Evolutionary conservation across 331 rosid species (phyloP).

Genomic region (Pyrus hybrid): DNA sequence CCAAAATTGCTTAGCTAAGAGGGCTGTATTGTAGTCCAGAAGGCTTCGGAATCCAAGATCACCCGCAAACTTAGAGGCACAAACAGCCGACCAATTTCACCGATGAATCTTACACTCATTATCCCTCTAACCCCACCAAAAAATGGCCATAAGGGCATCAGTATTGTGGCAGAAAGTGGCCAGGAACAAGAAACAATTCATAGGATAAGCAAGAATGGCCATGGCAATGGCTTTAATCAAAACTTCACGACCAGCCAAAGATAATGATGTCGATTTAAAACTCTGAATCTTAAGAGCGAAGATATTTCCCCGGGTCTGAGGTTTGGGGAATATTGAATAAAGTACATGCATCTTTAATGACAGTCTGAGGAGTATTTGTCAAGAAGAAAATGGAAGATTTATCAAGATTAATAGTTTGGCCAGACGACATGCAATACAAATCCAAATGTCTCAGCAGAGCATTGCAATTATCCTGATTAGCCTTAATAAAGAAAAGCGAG

Average conservation of each 20-base stretch:
- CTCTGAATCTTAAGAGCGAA: too few relatives aligned
- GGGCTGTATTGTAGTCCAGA: too few relatives aligned
- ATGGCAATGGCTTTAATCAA: too few relatives aligned
- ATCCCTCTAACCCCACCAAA: neutral
- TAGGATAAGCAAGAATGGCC: neutral
- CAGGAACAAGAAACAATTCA: too few relatives aligned
- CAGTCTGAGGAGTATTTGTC: neutral
- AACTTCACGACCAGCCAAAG: neutral
- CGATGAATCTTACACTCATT: too few relatives aligned
- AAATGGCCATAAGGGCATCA: rapidly evolving
- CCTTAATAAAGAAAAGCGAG: too few relatives aligned
- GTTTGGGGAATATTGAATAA: neutral
- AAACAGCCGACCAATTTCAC: too few relatives aligned
- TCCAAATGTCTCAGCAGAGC: neutral
- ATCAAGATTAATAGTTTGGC: rapidly evolving
- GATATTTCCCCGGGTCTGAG: neutral
- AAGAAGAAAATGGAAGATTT: neutral
- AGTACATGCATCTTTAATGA: neutral
- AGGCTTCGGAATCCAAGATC: too few relatives aligned
- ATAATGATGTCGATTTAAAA: too few relatives aligned
- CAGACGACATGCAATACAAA: neutral
- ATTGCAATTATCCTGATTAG: neutral
- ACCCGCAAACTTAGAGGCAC: too few relatives aligned
- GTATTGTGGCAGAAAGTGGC: neutral
- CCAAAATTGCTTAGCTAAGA: too few relatives aligned